phyloP scores from a whole-genome alignment of 2,329 filamentous ascomycete genomes.

The Arthroderma sp. region DNA sequence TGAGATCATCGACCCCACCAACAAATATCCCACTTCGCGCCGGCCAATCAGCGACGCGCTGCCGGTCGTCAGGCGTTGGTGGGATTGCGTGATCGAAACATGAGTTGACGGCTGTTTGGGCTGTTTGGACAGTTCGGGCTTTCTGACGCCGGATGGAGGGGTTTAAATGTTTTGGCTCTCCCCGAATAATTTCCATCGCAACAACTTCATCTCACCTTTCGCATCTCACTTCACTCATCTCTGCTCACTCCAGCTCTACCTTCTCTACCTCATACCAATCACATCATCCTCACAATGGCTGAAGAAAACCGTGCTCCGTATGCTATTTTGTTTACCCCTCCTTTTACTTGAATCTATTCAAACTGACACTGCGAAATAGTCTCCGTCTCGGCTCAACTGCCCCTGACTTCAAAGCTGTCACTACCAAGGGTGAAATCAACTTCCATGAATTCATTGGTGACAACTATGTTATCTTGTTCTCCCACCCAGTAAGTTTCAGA shows the following conservation, averaged over 20 bases:
- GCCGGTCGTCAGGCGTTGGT: too few relatives aligned
- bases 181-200: too few relatives aligned
- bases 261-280: background rate
- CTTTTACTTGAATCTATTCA: background rate
- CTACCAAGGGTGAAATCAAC: conserved; percentile 52
- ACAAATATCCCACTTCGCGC: too few relatives aligned
- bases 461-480: conserved; percentile 59
- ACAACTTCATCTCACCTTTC: conserved; percentile 7
- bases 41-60: too few relatives aligned
- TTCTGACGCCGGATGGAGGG: too few relatives aligned
- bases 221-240: conserved; percentile 2
- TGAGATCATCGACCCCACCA: too few relatives aligned
- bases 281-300: conserved; percentile 24
- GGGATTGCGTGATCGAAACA: too few relatives aligned
- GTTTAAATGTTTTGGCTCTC: too few relatives aligned
- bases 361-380: conserved; percentile 15
- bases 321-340: conserved; percentile 11
- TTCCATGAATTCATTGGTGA: conserved; percentile 61
- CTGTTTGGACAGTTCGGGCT: too few relatives aligned
- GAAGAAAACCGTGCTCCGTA: conserved; percentile 30
- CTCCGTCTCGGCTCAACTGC: conserved; percentile 54
- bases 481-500: conserved; percentile 41
- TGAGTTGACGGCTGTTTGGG: too few relatives aligned
- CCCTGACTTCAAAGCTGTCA: conserved; percentile 57
- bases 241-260: conserved; percentile 1